A percentile compares a stretch with the other conserved stretches of the same genome.
phyloP scores from a whole-genome alignment of 257 asterid species.

The Solanum pinnatisectum region DNA sequence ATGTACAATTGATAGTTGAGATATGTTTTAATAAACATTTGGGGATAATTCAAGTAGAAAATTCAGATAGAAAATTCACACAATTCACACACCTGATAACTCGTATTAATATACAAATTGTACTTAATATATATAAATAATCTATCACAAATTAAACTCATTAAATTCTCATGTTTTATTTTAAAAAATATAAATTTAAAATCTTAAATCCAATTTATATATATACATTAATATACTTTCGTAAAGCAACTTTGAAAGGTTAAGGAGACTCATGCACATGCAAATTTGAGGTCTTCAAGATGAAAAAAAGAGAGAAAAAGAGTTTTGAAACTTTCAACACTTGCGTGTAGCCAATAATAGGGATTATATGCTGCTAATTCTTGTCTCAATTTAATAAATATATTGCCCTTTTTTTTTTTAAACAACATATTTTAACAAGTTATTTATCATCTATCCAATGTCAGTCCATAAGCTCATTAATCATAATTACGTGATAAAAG shows the following conservation, averaged over 20 bases:
- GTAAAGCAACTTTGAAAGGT: background rate
- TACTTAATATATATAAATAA: too few relatives aligned
- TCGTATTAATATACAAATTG: too few relatives aligned
- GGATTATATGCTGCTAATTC: background rate
- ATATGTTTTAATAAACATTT: too few relatives aligned
- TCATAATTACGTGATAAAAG: background rate
- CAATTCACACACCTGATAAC: background rate
- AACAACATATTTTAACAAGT: background rate
- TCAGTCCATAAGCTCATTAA: background rate
- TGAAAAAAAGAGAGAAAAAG: background rate
- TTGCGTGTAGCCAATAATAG: background rate
- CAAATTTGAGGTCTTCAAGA: constrained; percentile 1
- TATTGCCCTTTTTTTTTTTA: background rate
- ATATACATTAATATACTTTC: background rate
- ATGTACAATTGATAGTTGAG: background rate
- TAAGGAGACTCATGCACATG: background rate
- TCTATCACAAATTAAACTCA: background rate
- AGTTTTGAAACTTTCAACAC: background rate
- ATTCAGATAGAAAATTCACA: too few relatives aligned
- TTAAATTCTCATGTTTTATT: background rate
- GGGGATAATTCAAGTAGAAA: too few relatives aligned
- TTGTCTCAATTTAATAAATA: background rate
- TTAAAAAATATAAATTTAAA: too few relatives aligned
- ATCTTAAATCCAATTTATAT: too few relatives aligned
- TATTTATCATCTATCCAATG: background rate